A percentile compares a stretch with the other conserved stretches of the same genome.
phyloP scores from a whole-genome alignment of 768 basidiomycete genomes.

The Hygrocybe punicea region DNA sequence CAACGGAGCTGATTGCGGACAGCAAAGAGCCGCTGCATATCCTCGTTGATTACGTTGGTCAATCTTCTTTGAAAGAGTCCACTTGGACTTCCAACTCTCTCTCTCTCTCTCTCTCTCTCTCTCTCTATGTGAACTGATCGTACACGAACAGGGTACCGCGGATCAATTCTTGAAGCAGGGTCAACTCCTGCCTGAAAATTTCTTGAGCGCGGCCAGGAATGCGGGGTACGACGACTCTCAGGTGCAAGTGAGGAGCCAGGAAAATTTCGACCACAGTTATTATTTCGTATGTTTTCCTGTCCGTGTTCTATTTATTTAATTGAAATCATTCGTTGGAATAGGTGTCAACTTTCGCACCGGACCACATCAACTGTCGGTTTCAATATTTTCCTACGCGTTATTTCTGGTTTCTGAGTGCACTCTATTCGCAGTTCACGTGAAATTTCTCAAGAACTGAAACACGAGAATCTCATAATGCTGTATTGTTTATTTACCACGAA shows the following conservation, averaged over 20 bases:
- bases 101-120: no score
- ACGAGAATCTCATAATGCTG: no score
- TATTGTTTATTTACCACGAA: no score
- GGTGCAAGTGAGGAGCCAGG: constrained; percentile 74
- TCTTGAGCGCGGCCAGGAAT: constrained; percentile 72
- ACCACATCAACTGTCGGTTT: constrained; percentile 82
- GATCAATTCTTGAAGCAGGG: constrained; percentile 84
- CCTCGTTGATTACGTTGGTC: constrained; percentile 78
- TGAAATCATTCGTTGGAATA: constrained; percentile 23
- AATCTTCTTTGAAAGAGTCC: neutral
- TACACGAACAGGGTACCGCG: constrained; percentile 55
- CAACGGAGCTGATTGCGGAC: constrained; percentile 73
- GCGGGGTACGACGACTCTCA: constrained; percentile 69
- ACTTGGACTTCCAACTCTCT: no score
- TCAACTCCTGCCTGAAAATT: constrained; percentile 89
- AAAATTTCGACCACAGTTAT: constrained; percentile 86
- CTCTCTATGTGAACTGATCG: constrained; percentile 1
- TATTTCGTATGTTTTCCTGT: constrained; percentile 58
- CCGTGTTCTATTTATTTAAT: neutral
- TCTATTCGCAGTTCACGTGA: constrained; percentile 69
- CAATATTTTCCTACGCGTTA: constrained; percentile 12
- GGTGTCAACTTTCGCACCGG: constrained; percentile 87
- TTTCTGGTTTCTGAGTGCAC: constrained; percentile 6
- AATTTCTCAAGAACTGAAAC: constrained; percentile 69
- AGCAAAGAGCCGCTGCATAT: constrained; percentile 66